A percentile compares a stretch with the other conserved stretches of the same genome.
Conservation (phyloP, 768 basidiomycete genomes). For the Amylocystis lapponica region DNA sequence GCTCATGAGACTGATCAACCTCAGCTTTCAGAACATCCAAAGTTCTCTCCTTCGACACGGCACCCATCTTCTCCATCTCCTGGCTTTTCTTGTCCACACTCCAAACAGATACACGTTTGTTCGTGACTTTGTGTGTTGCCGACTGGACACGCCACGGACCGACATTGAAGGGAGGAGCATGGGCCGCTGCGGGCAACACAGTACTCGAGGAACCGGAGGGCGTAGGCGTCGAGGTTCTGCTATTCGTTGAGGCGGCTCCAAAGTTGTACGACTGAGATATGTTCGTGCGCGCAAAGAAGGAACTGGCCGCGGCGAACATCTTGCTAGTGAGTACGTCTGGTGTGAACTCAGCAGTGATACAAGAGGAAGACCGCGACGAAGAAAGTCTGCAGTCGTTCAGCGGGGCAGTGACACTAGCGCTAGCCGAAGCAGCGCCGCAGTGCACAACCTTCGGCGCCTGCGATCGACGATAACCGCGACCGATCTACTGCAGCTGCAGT, state of each 20-base stretch:
- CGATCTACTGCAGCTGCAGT: too few species aligned
- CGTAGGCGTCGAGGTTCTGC: slow-evolving; percentile 32
- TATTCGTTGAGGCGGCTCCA: slow-evolving; percentile 29
- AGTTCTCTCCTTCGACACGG: slow-evolving; percentile 61
- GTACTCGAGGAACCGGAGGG: slow-evolving; percentile 26
- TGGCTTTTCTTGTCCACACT: slow-evolving; percentile 75
- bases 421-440: too few species aligned
- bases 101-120: slow-evolving; percentile 92
- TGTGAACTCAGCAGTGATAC: neutral
- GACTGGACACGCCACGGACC: slow-evolving; percentile 89
- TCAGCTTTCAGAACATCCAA: slow-evolving; percentile 88
- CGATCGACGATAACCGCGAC: too few species aligned
- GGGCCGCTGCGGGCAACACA: slow-evolving; percentile 34
- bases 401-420: too few species aligned
- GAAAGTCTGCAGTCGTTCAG: too few species aligned
- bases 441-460: too few species aligned
- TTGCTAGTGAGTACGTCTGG: neutral
- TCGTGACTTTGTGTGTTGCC: slow-evolving; percentile 83
- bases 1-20: slow-evolving; percentile 48
- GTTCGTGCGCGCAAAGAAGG: slow-evolving; percentile 75
- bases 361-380: too few species aligned
- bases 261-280: slow-evolving; percentile 80
- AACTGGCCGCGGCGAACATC: slow-evolving; percentile 80
- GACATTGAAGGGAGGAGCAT: slow-evolving; percentile 54
- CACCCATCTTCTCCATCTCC: slow-evolving; percentile 67